Percentiles rank a stretch among this genome's conserved stretches.
These are phyloP conservation scores for Pseudophaeomoniella oleicola DNA, from an alignment of 2,329 filamentous ascomycete species.

Conservation along the genomic window DNA sequence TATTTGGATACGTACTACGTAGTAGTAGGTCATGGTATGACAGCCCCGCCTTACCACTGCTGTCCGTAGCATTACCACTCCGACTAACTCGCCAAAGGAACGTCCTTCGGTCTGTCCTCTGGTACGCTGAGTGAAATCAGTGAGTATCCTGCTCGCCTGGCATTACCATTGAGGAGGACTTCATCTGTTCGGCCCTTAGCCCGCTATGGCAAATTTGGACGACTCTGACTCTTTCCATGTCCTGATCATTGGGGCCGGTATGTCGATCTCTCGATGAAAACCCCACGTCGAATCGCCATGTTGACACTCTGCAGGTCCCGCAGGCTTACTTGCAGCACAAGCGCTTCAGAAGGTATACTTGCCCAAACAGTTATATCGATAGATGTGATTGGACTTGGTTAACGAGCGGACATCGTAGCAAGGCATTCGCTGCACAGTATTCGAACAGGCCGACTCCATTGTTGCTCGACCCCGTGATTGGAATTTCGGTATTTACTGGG, in stretches of 20 bases:
- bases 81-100: too few relatives aligned
- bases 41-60: too few relatives aligned
- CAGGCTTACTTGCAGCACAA: slow-evolving; percentile 7
- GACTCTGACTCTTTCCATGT: not conserved
- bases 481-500: slow-evolving; percentile 20
- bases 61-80: too few relatives aligned
- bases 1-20: too few relatives aligned
- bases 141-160: too few relatives aligned
- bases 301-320: slow-evolving; percentile 3
- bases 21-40: too few relatives aligned
- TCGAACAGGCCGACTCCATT: slow-evolving; percentile 16
- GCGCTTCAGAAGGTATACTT: slow-evolving; percentile 5
- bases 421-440: slow-evolving; percentile 15
- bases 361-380: not conserved
- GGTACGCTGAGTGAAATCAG: too few relatives aligned
- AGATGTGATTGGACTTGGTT: not conserved
- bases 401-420: slow-evolving; percentile 3
- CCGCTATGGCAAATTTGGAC: too few relatives aligned
- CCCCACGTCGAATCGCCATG: not conserved
- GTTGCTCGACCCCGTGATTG: slow-evolving; percentile 16
- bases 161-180: too few relatives aligned
- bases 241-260: slow-evolving; percentile 1
- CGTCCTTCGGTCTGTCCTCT: too few relatives aligned
- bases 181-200: too few relatives aligned
- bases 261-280: not conserved